Percentiles rank a stretch among this genome's conserved stretches.
phyloP scores from a whole-genome alignment of 2,329 filamentous ascomycete species.

The Colletotrichum liaoningense region DNA sequence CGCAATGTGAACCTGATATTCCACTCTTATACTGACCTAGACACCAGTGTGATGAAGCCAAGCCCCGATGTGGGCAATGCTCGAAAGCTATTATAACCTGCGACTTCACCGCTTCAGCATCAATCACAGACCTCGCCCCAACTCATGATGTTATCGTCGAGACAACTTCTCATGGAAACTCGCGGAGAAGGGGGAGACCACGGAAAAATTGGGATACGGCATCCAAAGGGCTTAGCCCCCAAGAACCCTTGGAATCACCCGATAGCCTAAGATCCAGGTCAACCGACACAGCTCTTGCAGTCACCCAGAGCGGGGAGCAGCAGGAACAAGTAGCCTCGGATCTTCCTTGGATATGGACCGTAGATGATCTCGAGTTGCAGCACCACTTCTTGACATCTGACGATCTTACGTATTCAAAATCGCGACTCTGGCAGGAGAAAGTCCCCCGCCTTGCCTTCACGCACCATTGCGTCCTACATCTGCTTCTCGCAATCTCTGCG shows the following conservation, averaged over 20 bases:
- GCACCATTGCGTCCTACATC: slow-evolving; percentile 28
- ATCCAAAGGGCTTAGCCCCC: not conserved
- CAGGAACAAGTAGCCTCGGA: not conserved
- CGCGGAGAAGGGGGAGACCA: not conserved
- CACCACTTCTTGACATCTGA: slow-evolving; percentile 26
- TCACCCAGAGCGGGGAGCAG: not conserved
- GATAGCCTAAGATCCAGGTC: not conserved
- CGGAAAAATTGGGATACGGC: not conserved
- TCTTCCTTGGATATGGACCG: slow-evolving; percentile 18
- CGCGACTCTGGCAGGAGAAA: slow-evolving; percentile 26
- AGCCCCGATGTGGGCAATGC: slow-evolving; percentile 20
- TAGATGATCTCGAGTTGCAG: slow-evolving; percentile 28
- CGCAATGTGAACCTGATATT: not conserved
- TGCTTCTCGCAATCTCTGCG: slow-evolving; percentile 28
- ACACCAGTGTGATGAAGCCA: slow-evolving; percentile 23
- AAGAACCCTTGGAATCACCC: not conserved
- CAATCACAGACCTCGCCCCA: not conserved
- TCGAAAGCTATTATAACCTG: slow-evolving; percentile 13
- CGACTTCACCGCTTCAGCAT: not conserved
- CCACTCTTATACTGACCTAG: not conserved
- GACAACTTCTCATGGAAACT: not conserved
- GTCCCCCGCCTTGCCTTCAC: slow-evolving; percentile 31
- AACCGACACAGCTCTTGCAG: not conserved
- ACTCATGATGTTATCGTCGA: not conserved
- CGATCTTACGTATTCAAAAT: slow-evolving; percentile 8